These are phyloP conservation scores for Arxiozyma slooffiae DNA, from an alignment of 1,139 yeast species.

Conservation along the genomic window DNA sequence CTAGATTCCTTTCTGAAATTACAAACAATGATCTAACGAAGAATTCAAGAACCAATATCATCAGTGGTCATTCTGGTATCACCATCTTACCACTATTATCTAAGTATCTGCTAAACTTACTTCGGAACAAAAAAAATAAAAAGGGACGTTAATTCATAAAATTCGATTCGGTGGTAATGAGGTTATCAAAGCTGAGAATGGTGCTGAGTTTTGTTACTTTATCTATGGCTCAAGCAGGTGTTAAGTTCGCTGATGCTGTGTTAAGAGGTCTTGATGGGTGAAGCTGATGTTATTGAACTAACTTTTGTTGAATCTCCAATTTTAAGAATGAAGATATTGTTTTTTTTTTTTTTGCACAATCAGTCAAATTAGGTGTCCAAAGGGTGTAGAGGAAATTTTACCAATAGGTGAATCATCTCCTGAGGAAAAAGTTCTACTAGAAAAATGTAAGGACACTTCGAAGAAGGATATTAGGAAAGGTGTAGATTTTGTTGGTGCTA, in stretches of 20 bases:
- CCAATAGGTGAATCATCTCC: constrained; percentile 47
- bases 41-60: constrained; percentile 61
- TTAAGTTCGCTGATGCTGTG: constrained; percentile 82
- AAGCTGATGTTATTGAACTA: constrained; percentile 63
- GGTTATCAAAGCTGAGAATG: constrained; percentile 96
- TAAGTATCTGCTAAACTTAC: constrained; percentile 41
- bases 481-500: constrained; percentile 41
- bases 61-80: constrained; percentile 98
- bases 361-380: constrained; percentile 79
- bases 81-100: constrained; percentile 91
- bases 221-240: constrained; percentile 98
- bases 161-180: constrained; percentile 99
- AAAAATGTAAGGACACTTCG: constrained; percentile 77
- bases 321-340: constrained; percentile 74
- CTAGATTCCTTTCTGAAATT: constrained; percentile 67
- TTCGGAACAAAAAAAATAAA: constrained; percentile 36
- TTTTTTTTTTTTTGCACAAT: constrained; percentile 90
- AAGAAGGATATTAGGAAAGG: constrained; percentile 66
- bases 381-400: constrained; percentile 77
- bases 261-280: constrained; percentile 68
- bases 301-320: constrained; percentile 73
- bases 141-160: constrained; percentile 74
- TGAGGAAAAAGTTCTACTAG: constrained; percentile 67
- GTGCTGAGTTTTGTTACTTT: constrained; percentile 98
- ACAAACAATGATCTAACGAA: constrained; percentile 50